These are phyloP conservation scores for Leccinum boreale DNA, from an alignment of 768 basidiomycete species.

Conservation along the genomic window DNA sequence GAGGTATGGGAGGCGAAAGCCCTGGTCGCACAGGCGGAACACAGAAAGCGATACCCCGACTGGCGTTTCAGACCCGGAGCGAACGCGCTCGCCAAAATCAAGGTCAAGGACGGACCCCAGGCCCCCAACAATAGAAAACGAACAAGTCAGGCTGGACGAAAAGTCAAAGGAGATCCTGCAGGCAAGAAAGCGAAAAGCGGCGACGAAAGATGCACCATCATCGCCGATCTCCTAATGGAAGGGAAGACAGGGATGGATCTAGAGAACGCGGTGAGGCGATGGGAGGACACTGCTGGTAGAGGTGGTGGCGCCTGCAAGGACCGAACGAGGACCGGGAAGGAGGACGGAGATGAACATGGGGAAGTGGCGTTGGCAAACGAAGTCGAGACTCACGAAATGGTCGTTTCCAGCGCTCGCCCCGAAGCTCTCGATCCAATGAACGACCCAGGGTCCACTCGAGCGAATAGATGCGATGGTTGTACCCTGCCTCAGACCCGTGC, in stretches of 20 bases:
- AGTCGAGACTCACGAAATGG: slow-evolving; percentile 7
- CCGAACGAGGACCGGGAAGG: slow-evolving; percentile 3
- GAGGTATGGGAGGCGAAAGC: slow-evolving; percentile 78
- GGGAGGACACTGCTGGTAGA: slow-evolving; percentile 21
- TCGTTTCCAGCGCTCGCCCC: background rate
- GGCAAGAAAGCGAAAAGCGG: slow-evolving; percentile 28
- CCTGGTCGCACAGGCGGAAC: slow-evolving; percentile 66
- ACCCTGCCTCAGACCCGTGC: slow-evolving; percentile 20
- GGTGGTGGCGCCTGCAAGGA: slow-evolving; percentile 1
- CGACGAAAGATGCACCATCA: slow-evolving; percentile 63
- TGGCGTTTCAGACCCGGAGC: slow-evolving; percentile 78
- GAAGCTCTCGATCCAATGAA: background rate
- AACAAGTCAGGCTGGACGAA: slow-evolving; percentile 25
- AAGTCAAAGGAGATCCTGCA: slow-evolving; percentile 30
- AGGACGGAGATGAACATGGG: slow-evolving; percentile 25
- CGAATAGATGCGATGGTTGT: slow-evolving; percentile 2
- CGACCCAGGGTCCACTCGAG: background rate
- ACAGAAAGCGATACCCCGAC: slow-evolving; percentile 71
- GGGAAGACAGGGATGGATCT: slow-evolving; percentile 66
- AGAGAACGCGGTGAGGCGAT: slow-evolving; percentile 58
- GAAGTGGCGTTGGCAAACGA: slow-evolving; percentile 18
- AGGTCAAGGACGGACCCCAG: slow-evolving; percentile 41
- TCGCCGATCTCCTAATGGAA: slow-evolving; percentile 61
- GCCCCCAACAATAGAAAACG: slow-evolving; percentile 28
- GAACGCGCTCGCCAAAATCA: slow-evolving; percentile 38